Base-by-base conservation (phyloP, 805 yeast genomes). In the Henningerozyma blattae region DNA sequence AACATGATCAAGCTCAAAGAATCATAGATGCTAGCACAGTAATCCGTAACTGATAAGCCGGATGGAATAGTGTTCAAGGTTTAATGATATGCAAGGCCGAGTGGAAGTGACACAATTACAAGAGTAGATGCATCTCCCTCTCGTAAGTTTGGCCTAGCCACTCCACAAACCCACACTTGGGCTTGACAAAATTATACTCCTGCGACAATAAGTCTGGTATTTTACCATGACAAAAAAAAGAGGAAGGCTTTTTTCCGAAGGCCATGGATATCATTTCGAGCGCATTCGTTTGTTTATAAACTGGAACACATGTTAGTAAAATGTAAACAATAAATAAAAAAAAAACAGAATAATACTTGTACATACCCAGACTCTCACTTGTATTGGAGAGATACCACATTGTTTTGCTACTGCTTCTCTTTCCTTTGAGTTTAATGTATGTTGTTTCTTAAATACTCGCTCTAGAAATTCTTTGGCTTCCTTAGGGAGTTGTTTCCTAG, bases 131-230 rank as follows among this genome's bases (percentile, higher is more conserved):
- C n/a, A n/a, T n/a, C n/a, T n/a, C n/a, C n/a, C n/a, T 30, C 32
- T 33, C 32, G 28, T 28, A 28, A 27, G 35, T 33, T 33, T 33
- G 35, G 31, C 31, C 35, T 28, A 33, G 31, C 95, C 95, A 41
- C 45, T 41, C 45, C 42, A 41, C 19, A 70, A 75, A 42, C 41
- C 50, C 40, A 39, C 43, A 34, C 43, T 41, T 37, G 42, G 45
- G 47, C 45, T 43, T 43, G 45, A 43, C 45, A 43, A 43, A 43
- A 43, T 47, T 47, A 43, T 43, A 46, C 40, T 46, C 47, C 39
- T 46, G 51, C 42, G 51, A 35, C 22, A 46, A 45, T 28, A 38
- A 18, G 41, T 40, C 44, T 44, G 44, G 41, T 24, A 31, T 30
- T 18, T 31, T 38, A 22, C 37, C 42, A 27, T 37, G 39, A 17